Base-by-base conservation (phyloP, 495 filamentous ascomycete species). In the Gamarada debralockiae region DNA sequence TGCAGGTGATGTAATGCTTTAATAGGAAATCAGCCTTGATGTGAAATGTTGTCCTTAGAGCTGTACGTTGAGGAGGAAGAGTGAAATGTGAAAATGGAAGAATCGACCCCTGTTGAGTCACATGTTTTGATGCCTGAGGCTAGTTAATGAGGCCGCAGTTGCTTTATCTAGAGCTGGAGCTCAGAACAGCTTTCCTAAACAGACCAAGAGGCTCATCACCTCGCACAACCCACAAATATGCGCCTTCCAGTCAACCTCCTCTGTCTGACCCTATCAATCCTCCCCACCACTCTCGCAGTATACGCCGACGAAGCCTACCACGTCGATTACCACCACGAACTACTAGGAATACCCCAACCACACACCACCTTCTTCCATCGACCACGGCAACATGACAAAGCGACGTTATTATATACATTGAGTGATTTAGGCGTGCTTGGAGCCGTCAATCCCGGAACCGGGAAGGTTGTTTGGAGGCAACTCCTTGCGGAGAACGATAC, bases 291-390 rank as follows among this genome's bases (percentile, higher is more conserved):
- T 57, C 69, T 75, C 18, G 92, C 90, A 60, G 84, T 97, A 56
- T 96, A 86, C 73, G 73, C 79, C 45, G 93, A 99, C 63, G 93
- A 97, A 65, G 90, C 95, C 63, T 89, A 85, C 72, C 81, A 89
- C 63, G 79, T 90, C 66, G 93, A 99, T 72, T 97, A 87, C 76
- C 95, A 97, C 70, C 83, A 92, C 71, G 81, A 87, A 47, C 83
- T 97, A 34, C 73, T 97, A 60, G 93, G 93, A 57, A 66, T 85
- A 15, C 91, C 95, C 52, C 83, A 86, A 59, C 71, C 78, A 66
- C 79, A 86, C 38, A 88, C 89, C 33, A 96, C 90, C 45, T 96
- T 99, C 78, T 97, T 97, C 79, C 90, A 96, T 70, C 83, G 83
- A 53, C 95, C 93, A 12, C 78, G 83, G 50, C 69, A 81, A 15